phyloP scores from a whole-genome alignment of 768 basidiomycete genomes.

The Trametes maxima region DNA sequence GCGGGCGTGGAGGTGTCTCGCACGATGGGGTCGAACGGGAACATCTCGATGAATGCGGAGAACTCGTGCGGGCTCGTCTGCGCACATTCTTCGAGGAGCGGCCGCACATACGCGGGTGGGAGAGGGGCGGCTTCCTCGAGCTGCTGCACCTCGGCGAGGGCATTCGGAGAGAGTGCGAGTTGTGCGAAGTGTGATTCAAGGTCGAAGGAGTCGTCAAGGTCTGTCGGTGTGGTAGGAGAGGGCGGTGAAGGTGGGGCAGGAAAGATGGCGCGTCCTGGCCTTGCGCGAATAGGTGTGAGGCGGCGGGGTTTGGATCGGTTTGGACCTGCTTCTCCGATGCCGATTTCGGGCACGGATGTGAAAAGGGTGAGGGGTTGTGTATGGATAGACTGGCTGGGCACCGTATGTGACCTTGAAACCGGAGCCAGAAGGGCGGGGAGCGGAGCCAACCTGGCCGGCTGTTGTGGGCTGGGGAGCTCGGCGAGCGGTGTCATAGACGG shows the following conservation, averaged over 20 bases:
- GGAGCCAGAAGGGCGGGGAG: background rate
- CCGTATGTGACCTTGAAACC: background rate
- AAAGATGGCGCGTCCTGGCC: constrained; percentile 37
- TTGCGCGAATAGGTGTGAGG: constrained; percentile 67
- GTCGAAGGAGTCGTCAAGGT: constrained; percentile 52
- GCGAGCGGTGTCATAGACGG: background rate
- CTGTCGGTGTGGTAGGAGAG: constrained; percentile 58
- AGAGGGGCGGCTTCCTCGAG: constrained; percentile 24
- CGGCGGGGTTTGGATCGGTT: constrained; percentile 49
- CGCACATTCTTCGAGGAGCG: constrained; percentile 70
- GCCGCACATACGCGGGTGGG: constrained; percentile 57
- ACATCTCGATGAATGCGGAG: constrained; percentile 79
- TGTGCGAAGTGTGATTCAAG: constrained; percentile 37
- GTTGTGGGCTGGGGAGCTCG: background rate
- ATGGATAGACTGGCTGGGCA: constrained; percentile 1
- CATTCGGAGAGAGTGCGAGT: constrained; percentile 39
- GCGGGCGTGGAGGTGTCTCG: constrained; percentile 31
- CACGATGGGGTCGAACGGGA: constrained; percentile 75
- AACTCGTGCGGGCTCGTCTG: constrained; percentile 76
- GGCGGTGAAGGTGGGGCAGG: constrained; percentile 47
- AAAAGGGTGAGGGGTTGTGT: constrained; percentile 2
- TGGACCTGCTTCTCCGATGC: constrained; percentile 6
- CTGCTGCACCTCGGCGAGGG: constrained; percentile 15
- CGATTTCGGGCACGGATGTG: constrained; percentile 12
- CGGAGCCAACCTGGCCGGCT: too few relatives aligned